phyloP scores from a whole-genome alignment of 306 rosid species.

The Alnus glutinosa region DNA sequence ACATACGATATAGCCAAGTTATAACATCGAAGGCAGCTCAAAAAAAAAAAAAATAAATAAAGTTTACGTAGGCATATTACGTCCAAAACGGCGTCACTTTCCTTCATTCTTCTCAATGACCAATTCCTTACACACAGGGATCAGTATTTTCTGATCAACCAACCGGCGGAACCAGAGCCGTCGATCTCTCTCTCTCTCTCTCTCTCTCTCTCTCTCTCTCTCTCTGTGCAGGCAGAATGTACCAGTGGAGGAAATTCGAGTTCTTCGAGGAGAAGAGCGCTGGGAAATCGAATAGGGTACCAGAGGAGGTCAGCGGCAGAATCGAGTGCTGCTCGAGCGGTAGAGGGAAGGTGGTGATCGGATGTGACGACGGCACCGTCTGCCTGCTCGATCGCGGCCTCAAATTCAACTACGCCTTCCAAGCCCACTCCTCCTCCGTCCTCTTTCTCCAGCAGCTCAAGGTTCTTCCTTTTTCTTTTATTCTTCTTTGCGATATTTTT shows the following conservation, averaged over 20 bases:
- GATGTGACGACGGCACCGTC: conserved; percentile 75
- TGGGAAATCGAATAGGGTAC: conserved; percentile 59
- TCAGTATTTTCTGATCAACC: neutral
- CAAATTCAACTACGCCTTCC: conserved; percentile 77
- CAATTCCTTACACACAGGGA: neutral
- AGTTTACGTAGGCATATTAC: too few relatives aligned
- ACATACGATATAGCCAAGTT: too few relatives aligned
- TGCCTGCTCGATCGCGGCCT: conserved; percentile 88
- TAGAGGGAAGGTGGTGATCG: conserved; percentile 87
- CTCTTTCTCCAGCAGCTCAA: conserved; percentile 95
- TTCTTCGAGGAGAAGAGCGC: conserved; percentile 87
- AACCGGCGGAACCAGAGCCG: neutral
- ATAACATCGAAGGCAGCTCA: too few relatives aligned
- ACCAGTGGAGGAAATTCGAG: conserved; percentile 98
- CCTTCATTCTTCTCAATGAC: neutral
- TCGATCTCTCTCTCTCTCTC: neutral
- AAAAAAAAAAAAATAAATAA: too few relatives aligned
- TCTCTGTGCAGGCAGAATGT: conserved; percentile 38
- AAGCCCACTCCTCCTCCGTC: conserved; percentile 78
- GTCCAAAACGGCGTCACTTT: too few relatives aligned
- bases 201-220: neutral
- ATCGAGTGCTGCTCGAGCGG: conserved; percentile 93
- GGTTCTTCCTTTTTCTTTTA: conserved; percentile 35
- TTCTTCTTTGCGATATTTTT: neutral
- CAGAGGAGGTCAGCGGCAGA: conserved; percentile 59